phyloP scores from a whole-genome alignment of 2,329 filamentous ascomycete genomes.

The Tolypocladium ophioglossoides region DNA sequence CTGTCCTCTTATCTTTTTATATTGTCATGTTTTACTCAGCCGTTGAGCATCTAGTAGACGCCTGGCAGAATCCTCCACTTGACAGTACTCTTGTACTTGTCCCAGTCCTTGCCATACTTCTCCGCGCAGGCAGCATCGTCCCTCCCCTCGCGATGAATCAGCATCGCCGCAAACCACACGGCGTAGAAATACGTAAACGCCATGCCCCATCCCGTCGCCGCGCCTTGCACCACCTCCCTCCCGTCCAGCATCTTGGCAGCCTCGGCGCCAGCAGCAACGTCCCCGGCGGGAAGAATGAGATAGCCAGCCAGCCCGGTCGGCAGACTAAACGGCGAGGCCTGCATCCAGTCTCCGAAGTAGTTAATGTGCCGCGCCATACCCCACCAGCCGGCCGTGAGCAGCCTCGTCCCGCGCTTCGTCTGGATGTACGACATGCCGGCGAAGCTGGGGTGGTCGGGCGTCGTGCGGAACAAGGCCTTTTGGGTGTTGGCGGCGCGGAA shows the following conservation, averaged over 20 bases:
- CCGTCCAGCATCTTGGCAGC: slow-evolving; percentile 45
- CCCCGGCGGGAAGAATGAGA: slow-evolving; percentile 46
- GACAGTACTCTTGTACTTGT: slow-evolving; percentile 70
- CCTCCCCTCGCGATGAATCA: slow-evolving; percentile 72
- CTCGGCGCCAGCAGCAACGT: slow-evolving; percentile 25
- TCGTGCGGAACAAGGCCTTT: slow-evolving; percentile 85
- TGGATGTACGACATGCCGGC: slow-evolving; percentile 71
- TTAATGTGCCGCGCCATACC: slow-evolving; percentile 83
- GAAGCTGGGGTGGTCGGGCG: slow-evolving; percentile 68
- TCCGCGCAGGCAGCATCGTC: slow-evolving; percentile 78
- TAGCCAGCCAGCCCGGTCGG: slow-evolving; percentile 79
- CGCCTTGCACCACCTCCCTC: slow-evolving; percentile 55
- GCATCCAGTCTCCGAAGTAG: slow-evolving; percentile 86
- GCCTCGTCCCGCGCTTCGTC: slow-evolving; percentile 66
- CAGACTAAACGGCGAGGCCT: slow-evolving; percentile 76
- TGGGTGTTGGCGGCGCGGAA: slow-evolving; percentile 84
- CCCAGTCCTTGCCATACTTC: slow-evolving; percentile 88
- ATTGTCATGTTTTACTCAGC: no score
- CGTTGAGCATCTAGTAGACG: slow-evolving; percentile 46
- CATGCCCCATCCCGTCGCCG: slow-evolving; percentile 70
- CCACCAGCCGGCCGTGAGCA: slow-evolving; percentile 86
- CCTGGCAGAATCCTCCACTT: slow-evolving; percentile 71
- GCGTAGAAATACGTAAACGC: slow-evolving; percentile 87
- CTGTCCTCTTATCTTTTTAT: no score
- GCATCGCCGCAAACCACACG: slow-evolving; percentile 72